Evolutionary conservation across 257 asterid genomes (phyloP), one percentile per base, ranked within the genome.

Genomic region (Solanum clarkiae): DNA sequence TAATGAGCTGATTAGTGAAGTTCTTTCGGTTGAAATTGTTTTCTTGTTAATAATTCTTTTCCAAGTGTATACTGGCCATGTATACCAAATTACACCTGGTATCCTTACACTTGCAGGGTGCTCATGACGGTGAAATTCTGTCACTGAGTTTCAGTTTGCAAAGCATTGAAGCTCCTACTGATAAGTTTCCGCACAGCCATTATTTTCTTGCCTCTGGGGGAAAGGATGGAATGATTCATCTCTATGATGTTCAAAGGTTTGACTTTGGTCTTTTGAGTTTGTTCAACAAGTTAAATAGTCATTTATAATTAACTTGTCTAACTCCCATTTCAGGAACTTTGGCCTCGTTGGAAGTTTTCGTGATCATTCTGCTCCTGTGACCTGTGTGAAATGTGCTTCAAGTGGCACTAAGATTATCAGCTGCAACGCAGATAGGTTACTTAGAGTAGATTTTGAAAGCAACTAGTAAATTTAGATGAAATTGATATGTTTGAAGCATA

Each of bases 181-280:
- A 62, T 80, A 87, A 85, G 85, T 77, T 63, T 84, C 81, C 44
- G 74, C 92, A 87, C 84, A 86, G 86, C 63, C 87, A n/a, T 22
- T 84, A 54, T 82, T 69, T 90, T 85, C 96, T 93, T 85, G 94
- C 92, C 86, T 91, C 97, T 0, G 96, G 93, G 54, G 94, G 93
- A 62, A 86, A 80, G 80, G 96, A 92, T 86, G 92, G 94, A 86
- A 90, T 75, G 84, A 86, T 93, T 91, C 91, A 91, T 88, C 89
- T 93, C 66, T 93, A 88, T 45, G 92, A 90, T 86, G 92, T 84
- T 84, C 88, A 86, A 85, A 93, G 97, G 97, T 93, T 84, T 70
- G 65, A 59, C 18, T 80, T 74, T 74, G 69, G 65, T 82, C 54
- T 57, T 18, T 71, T 86, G 85, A 59, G 51, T 79, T 66, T 51